Conservation (phyloP, 2,329 filamentous ascomycete genomes). For the Phaeophleospora eucalypticola region DNA sequence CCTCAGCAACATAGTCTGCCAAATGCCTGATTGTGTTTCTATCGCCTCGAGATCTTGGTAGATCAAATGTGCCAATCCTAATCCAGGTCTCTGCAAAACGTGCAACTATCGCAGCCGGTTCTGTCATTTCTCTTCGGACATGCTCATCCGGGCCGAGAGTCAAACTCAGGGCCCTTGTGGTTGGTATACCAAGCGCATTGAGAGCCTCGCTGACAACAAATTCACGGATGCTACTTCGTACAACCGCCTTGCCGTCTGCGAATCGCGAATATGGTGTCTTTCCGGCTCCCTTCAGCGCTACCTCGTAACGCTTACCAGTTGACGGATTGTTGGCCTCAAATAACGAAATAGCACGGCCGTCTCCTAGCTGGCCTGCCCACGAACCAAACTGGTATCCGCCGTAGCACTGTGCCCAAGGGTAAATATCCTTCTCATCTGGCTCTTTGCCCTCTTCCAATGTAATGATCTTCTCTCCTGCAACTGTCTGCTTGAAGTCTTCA, state of each 20-base stretch:
- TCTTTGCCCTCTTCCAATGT: slow-evolving; percentile 61
- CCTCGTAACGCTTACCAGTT: slow-evolving; percentile 72
- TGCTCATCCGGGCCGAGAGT: slow-evolving; percentile 68
- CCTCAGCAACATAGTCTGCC: slow-evolving; percentile 78
- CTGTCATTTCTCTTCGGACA: slow-evolving; percentile 73
- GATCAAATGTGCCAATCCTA: slow-evolving; percentile 90
- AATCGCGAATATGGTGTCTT: slow-evolving; percentile 93
- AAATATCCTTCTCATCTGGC: slow-evolving; percentile 65
- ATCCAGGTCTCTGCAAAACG: slow-evolving; percentile 91
- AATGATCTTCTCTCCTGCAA: slow-evolving; percentile 77
- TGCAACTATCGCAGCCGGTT: slow-evolving; percentile 88
- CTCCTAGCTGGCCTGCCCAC: slow-evolving; percentile 94
- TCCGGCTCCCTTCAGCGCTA: slow-evolving; percentile 93
- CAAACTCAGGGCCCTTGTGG: slow-evolving; percentile 79
- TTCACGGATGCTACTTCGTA: slow-evolving; percentile 88
- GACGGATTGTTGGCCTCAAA: slow-evolving; percentile 79
- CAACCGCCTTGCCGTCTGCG: slow-evolving; percentile 89
- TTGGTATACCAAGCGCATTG: slow-evolving; percentile 78
- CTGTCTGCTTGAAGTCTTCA: slow-evolving; percentile 70
- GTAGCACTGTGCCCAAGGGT: slow-evolving; percentile 98
- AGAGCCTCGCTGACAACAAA: slow-evolving; percentile 89
- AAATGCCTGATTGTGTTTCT: slow-evolving; percentile 67
- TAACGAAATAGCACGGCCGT: slow-evolving; percentile 88
- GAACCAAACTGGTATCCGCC: slow-evolving; percentile 69
- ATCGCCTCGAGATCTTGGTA: slow-evolving; percentile 79